Conservation (phyloP, 257 asterid genomes). For the Lycium barbarum region DNA sequence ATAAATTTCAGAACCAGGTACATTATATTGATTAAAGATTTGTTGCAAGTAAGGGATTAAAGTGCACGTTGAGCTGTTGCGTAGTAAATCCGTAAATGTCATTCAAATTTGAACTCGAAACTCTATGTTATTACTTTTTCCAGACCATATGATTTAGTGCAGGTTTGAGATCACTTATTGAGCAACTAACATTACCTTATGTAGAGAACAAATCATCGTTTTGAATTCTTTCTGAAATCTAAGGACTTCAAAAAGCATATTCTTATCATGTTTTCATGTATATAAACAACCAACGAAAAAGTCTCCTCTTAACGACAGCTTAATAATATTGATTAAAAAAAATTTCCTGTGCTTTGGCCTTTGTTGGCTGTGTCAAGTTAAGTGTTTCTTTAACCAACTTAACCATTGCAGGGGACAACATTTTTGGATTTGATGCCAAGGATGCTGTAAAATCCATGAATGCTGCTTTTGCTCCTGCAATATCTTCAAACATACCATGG, state of each 20-base stretch:
- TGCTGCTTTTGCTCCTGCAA: conserved; percentile 86
- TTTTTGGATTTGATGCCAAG: conserved; percentile 73
- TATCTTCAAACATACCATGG: conserved; percentile 78
- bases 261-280: background rate
- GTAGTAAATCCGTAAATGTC: background rate
- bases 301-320: background rate
- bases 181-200: background rate
- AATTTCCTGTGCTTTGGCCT: background rate
- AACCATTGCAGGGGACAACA: conserved; percentile 78
- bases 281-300: background rate
- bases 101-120: background rate
- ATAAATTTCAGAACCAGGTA: background rate
- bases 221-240: conserved; percentile 8
- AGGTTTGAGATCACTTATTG: background rate
- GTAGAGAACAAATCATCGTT: background rate
- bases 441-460: conserved; percentile 78
- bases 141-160: background rate
- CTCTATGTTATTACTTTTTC: background rate
- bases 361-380: background rate
- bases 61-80: conserved; percentile 1
- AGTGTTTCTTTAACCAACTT: background rate
- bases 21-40: background rate
- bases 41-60: background rate
- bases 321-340: background rate
- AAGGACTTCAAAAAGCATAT: background rate